These are phyloP conservation scores for Candida nanaspora DNA, from an alignment of 805 yeast genomes.

Conservation along the genomic window DNA sequence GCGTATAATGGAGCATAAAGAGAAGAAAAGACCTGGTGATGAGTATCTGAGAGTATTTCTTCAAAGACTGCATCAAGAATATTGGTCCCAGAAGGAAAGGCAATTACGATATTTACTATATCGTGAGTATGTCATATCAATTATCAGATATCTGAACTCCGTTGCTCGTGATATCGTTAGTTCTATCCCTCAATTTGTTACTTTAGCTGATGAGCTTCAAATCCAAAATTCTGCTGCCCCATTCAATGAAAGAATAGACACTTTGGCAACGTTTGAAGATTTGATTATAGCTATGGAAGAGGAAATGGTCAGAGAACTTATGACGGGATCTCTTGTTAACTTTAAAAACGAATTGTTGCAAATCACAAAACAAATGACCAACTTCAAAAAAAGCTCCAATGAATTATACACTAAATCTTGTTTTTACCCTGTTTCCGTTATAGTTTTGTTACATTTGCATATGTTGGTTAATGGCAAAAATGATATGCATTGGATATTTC, in stretches of 20 bases:
- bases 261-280: conserved; percentile 14
- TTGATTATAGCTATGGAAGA: conserved; percentile 13
- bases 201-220: conserved; percentile 12
- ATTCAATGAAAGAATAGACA: conserved; percentile 17
- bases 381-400: conserved; percentile 1
- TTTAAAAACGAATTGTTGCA: conserved; percentile 13
- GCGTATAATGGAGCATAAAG: conserved; percentile 6
- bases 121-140: conserved; percentile 11
- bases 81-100: conserved; percentile 6
- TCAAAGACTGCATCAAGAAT: conserved; percentile 10
- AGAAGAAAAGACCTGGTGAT: background rate
- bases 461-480: conserved; percentile 3
- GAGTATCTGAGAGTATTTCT: conserved; percentile 8
- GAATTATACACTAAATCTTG: conserved; percentile 7
- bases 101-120: conserved; percentile 1
- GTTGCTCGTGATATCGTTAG: conserved; percentile 12
- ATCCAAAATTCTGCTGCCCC: conserved; percentile 14
- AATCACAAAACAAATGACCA: conserved; percentile 7
- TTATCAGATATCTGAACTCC: conserved; percentile 17
- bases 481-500: conserved; percentile 17
- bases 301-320: conserved; percentile 13
- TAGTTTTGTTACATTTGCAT: conserved; percentile 12
- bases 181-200: conserved; percentile 12
- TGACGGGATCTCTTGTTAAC: conserved; percentile 3
- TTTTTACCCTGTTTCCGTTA: conserved; percentile 11